Percentiles rank a stretch among this genome's conserved stretches.
phyloP scores from a whole-genome alignment of 2,329 filamentous ascomycete genomes.

The Verticillium longisporum region DNA sequence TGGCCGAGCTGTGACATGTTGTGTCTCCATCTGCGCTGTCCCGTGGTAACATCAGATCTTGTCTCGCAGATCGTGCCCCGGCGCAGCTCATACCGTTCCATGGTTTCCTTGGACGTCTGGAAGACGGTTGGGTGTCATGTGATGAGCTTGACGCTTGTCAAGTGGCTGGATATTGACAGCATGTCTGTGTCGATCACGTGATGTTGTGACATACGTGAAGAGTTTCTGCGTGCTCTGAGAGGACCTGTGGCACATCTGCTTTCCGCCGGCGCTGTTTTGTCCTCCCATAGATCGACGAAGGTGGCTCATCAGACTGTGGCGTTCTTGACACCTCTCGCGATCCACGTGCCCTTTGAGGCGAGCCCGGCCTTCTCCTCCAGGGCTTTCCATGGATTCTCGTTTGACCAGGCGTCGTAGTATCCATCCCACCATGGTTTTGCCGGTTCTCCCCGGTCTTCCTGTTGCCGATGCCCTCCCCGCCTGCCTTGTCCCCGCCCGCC shows the following conservation, averaged over 20 bases:
- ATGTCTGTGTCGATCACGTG: no score
- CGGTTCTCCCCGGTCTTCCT: conserved; percentile 3
- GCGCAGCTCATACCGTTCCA: background rate
- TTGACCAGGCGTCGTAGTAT: conserved; percentile 63
- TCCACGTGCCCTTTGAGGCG: conserved; percentile 37
- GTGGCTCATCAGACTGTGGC: background rate
- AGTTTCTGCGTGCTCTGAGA: no score
- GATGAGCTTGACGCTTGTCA: background rate
- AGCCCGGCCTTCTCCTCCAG: conserved; percentile 43
- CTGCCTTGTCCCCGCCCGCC: background rate
- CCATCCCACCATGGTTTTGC: conserved; percentile 50
- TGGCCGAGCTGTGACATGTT: background rate
- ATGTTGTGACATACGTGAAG: no score
- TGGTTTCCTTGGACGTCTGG: background rate
- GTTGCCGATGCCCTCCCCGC: conserved; percentile 5
- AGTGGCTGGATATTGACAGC: background rate
- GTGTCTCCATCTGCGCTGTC: background rate
- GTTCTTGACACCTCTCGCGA: conserved; percentile 12
- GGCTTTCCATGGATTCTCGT: conserved; percentile 65
- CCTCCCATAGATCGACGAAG: background rate
- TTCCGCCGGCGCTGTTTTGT: background rate
- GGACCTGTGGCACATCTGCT: no score
- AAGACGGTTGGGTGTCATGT: background rate
- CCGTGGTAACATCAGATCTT: background rate
- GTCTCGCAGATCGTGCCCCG: background rate